These are phyloP conservation scores for Vitis hybrid DNA, from an alignment of 177 flowering plant genomes.

Conservation along the genomic window DNA sequence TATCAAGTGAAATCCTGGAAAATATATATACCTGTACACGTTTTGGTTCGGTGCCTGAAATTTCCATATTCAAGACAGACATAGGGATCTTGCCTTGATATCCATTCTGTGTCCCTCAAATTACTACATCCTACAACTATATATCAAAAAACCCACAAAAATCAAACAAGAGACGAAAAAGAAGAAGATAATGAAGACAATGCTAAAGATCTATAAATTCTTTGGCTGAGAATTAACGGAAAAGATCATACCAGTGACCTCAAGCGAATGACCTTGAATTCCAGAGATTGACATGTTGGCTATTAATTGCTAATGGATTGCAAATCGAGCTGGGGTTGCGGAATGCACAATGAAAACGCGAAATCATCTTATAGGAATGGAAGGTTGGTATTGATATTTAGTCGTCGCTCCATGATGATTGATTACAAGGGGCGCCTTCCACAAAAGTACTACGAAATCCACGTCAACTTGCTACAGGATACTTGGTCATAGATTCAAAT, in stretches of 20 bases:
- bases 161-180: background rate
- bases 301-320: too few relatives aligned
- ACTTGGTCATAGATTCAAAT: too few relatives aligned
- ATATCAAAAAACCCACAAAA: background rate
- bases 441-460: too few relatives aligned
- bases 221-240: background rate
- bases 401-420: too few relatives aligned
- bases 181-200: background rate
- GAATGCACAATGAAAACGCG: too few relatives aligned
- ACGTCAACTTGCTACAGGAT: too few relatives aligned
- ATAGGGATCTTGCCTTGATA: constrained; percentile 18
- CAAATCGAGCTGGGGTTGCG: too few relatives aligned
- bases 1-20: too few relatives aligned
- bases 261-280: constrained; percentile 41
- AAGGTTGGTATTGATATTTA: too few relatives aligned
- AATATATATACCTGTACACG: constrained; percentile 8
- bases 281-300: constrained; percentile 29
- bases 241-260: constrained; percentile 33
- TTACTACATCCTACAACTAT: constrained; percentile 2
- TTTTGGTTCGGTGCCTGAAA: constrained; percentile 10
- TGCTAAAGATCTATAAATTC: background rate
- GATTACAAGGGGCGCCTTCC: too few relatives aligned
- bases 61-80: constrained; percentile 14
- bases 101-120: constrained; percentile 17
- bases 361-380: too few relatives aligned